Evolutionary conservation across 352 stramenopile species (phyloP).

Genomic region (Phytopythium litorale): DNA sequence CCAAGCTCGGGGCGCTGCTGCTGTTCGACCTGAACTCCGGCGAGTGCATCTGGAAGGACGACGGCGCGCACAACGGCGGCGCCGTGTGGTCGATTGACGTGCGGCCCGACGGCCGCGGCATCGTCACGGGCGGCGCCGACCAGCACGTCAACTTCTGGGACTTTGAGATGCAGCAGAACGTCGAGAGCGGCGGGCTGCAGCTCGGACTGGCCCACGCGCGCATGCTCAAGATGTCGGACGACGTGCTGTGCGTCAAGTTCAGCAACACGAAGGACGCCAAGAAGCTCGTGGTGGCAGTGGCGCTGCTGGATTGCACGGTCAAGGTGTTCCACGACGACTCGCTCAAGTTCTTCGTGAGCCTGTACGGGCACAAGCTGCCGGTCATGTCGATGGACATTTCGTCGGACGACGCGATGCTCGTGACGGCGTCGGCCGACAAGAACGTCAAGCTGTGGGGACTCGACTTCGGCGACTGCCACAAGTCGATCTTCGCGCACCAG

Average conservation of each 20-base stretch:
- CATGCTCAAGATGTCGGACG: conserved; percentile 98
- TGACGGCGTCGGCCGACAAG: conserved; percentile 97
- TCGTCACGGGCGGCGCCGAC: conserved; percentile 96
- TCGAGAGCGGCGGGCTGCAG: conserved; percentile 56
- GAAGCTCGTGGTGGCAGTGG: conserved; percentile 88
- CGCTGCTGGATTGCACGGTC: conserved; percentile 96
- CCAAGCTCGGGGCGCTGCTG: conserved; percentile 93
- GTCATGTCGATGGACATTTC: conserved; percentile 98
- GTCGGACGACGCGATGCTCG: conserved; percentile 96
- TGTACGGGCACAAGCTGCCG: conserved; percentile 99
- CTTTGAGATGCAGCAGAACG: conserved; percentile 88
- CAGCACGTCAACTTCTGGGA: conserved; percentile 99
- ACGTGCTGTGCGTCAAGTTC: conserved; percentile 97
- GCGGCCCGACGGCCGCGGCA: conserved; percentile 84
- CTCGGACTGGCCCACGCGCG: conserved; percentile 93
- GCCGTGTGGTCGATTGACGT: conserved; percentile 98
- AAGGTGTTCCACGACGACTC: conserved; percentile 99
- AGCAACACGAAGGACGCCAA: conserved; percentile 90
- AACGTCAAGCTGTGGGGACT: conserved; percentile 99
- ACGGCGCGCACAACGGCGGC: conserved; percentile 88
- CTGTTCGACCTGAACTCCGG: conserved; percentile 95
- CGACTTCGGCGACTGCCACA: conserved; percentile 99
- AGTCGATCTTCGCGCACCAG: conserved; percentile 98
- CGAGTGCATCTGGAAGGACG: conserved; percentile 90
- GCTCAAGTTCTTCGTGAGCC: conserved; percentile 98